A percentile compares a stretch with the other conserved stretches of the same genome.
Conservation (phyloP, 2,329 filamentous ascomycete species). For the Lasiodiplodia sp. region DNA sequence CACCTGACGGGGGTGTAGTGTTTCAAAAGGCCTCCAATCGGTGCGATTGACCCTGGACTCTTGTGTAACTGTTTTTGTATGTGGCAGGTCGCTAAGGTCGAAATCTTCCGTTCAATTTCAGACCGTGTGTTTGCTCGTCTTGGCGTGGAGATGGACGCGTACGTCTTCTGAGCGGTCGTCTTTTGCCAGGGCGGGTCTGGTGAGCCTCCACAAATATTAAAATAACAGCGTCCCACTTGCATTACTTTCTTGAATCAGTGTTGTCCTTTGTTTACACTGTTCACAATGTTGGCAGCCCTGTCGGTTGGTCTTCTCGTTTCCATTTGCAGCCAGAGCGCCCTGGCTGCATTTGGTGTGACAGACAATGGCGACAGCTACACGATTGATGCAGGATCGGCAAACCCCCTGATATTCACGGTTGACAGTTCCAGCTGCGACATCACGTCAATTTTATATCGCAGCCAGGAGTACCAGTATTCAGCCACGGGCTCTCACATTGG, state of each 20-base stretch:
- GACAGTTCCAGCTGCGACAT: constrained; percentile 65
- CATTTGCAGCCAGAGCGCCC: constrained; percentile 31
- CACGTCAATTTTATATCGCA: constrained; percentile 67
- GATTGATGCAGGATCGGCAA: constrained; percentile 45
- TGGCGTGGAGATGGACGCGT: neutral
- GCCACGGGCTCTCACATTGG: constrained; percentile 62
- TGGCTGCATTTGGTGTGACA: constrained; percentile 47
- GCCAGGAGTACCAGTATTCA: constrained; percentile 65
- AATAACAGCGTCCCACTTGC: neutral
- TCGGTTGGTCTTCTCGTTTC: constrained; percentile 2
- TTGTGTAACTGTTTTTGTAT: neutral
- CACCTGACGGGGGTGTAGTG: neutral
- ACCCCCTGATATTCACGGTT: constrained; percentile 44
- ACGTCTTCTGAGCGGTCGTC: neutral
- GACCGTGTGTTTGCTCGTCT: neutral
- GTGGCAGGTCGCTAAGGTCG: neutral
- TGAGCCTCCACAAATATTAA: neutral
- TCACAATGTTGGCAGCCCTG: constrained; percentile 1
- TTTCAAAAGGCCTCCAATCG: constrained; percentile 24
- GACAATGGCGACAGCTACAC: constrained; percentile 40
- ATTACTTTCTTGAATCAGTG: too few relatives aligned
- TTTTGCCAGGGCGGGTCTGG: neutral
- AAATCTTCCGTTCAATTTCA: constrained; percentile 13
- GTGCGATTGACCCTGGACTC: neutral
- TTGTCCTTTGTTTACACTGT: neutral